Evolutionary conservation across 441 rosid species (phyloP), one percentile per base, ranked within the genome.

Genomic region (Rhodomyrtus psidioides): DNA sequence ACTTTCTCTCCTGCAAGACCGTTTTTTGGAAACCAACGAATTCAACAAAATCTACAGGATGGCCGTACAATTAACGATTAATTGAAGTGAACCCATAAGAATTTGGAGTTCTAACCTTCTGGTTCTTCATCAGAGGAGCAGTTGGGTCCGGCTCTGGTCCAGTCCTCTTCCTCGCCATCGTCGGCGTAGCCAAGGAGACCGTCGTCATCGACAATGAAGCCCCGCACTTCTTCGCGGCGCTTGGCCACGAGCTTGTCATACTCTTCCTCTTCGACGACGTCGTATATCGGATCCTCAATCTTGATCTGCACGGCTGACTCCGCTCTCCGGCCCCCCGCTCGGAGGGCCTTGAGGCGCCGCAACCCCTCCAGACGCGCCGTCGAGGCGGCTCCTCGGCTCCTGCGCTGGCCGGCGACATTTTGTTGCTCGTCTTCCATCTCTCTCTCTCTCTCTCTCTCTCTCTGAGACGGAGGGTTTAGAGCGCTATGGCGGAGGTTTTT

Each of bases 111-210:
- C 83, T 84, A 92, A 44, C 93, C 96, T 28, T 94, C 98, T 1
- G 95, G 88, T 83, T 95, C 99, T 70, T 94, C 88, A 9, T 74
- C 98, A 1, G 99, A 94, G 0, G 96, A 95, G 24, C 84, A 90
- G 84, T 92, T 90, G 46, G 93, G 84, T 13, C 92, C 93, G 9
- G 96, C 89, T 26, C 83, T 89, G 30, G 95, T 87, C 97, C 98
- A 97, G 81, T 97, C 99, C 92, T 96, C 99, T 84, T 97, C 99
- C 57, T 93, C 93, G 10, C 98, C 99, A 58, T 94, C 96, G 84
- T 96, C 99, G 53, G 89, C 89, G 53, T 97, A 97, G 14, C 99
- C 99, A 3, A 95, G 90, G 70, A 83, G 26, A n/a, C 92, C 97
- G 12, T 92, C 94, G 75, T 97, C 99, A 51, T 94, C 94, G 44